Base-by-base conservation (phyloP, 352 stramenopile species). In the Phytophthora litchii region DNA sequence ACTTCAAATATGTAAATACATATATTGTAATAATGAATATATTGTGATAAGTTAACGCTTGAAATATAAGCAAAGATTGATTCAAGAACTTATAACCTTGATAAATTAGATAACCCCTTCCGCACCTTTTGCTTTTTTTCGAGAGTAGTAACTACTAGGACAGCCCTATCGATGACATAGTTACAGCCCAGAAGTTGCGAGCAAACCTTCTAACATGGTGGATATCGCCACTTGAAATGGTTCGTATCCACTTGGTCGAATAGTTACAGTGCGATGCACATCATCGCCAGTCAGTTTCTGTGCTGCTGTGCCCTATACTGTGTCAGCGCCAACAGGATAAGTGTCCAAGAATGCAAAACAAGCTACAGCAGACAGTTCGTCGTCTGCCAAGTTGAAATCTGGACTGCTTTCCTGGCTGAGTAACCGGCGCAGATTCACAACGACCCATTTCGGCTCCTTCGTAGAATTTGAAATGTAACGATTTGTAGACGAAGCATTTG, bases 201-300 rank as follows among this genome's bases (percentile, higher is more conserved):
- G 23, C 23, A 27, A 27, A 27, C 5, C 23, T 27, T 27, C 23
- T 27, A 27, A 27, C 23, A n/a, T n/a, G n/a, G 23, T 27, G 5
- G 23, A 27, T 27, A 27, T 5, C n/a, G n/a, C n/a, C n/a, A n/a
- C n/a, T n/a, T 27, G 23, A 27, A 5, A 5, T 34, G 4, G 10
- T 34, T 3, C 29, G 10, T 1, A 34, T 34, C 29, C 10, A 13
- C 29, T 34, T 34, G 29, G 29, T 9, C 3, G 29, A 34, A 34
- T 46, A n/a, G 6, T 48, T 35, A 13, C 21, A 48, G 25, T 48
- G 12, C 13, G n/a, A 25, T 25, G 41, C 42, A 25, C 25, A 14
- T 19, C 42, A 49, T 49, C n/a, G 8, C 42, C 25, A 25, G 10
- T 49, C 14, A n/a, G 20, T 16, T 49, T 49, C 29, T 34, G 42